Percentiles rank a stretch among this genome's conserved stretches.
Evolutionary conservation across 1,284 basidiomycete genomes (phyloP).

Genomic region (Sporisorium reilianum): DNA sequence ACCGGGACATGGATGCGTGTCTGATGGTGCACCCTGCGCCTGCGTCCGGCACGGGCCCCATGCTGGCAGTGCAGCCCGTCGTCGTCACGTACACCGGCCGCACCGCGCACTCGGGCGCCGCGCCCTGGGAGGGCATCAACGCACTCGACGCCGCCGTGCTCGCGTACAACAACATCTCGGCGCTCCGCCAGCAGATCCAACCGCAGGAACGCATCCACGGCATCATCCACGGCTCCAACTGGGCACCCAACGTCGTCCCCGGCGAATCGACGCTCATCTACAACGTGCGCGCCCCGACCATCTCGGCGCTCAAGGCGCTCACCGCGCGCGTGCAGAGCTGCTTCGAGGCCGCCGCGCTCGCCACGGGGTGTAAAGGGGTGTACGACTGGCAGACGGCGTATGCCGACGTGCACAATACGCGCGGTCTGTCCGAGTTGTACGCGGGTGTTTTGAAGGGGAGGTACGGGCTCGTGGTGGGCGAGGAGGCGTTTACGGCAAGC

Average conservation of each 20-base stretch:
- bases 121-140: constrained; percentile 85
- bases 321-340: constrained; percentile 74
- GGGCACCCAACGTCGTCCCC: constrained; percentile 76
- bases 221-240: constrained; percentile 68
- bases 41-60: constrained; percentile 71
- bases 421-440: constrained; percentile 49
- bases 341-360: constrained; percentile 80
- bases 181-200: constrained; percentile 80
- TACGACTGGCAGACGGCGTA: constrained; percentile 69
- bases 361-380: constrained; percentile 77
- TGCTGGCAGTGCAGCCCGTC: constrained; percentile 72
- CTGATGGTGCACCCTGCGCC: constrained; percentile 75
- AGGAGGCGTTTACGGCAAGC: constrained; percentile 42
- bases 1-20: constrained; percentile 81
- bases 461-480: constrained; percentile 50
- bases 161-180: constrained; percentile 80
- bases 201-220: constrained; percentile 73
- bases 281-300: constrained; percentile 77
- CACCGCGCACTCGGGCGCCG: constrained; percentile 67
- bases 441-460: constrained; percentile 65
- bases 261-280: constrained; percentile 80
- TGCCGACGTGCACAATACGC: constrained; percentile 66
- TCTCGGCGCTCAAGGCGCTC: constrained; percentile 73
- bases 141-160: constrained; percentile 85
- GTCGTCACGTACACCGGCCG: constrained; percentile 52